Conservation (phyloP, 2,329 filamentous ascomycete species). For the Ophiosphaerella herpotricha region DNA sequence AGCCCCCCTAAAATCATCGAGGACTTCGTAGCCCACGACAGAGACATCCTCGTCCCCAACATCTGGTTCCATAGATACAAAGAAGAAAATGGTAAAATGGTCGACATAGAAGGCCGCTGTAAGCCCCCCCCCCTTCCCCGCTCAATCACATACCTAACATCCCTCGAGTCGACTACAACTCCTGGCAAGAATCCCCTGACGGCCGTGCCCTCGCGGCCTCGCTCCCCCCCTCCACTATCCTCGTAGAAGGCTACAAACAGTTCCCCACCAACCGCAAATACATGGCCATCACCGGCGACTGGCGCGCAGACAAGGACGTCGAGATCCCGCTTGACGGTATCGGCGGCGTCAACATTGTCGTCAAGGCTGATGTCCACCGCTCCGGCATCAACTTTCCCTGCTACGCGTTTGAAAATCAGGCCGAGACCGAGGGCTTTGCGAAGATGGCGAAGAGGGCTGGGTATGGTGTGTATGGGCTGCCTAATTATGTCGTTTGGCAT, state of each 20-base stretch:
- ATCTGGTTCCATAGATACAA: conserved; percentile 95
- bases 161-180: conserved; percentile 89
- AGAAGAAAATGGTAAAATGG: conserved; percentile 62
- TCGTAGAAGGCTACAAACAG: conserved; percentile 95
- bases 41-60: conserved; percentile 92
- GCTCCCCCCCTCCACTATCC: conserved; percentile 77
- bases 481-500: conserved; percentile 99
- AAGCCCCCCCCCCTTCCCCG: conserved; percentile 43
- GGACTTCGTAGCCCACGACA: conserved; percentile 92
- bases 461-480: conserved; percentile 87
- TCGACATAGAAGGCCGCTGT: conserved; percentile 94
- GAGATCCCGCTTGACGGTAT: conserved; percentile 94
- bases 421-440: conserved; percentile 97
- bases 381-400: conserved; percentile 97
- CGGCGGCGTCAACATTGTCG: conserved; percentile 94
- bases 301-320: conserved; percentile 87
- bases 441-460: conserved; percentile 98
- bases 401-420: conserved; percentile 98
- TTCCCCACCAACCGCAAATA: conserved; percentile 88
- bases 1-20: conserved; percentile 86
- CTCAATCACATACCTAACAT: conserved; percentile 12
- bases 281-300: conserved; percentile 90
- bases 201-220: conserved; percentile 73
- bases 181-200: conserved; percentile 93
- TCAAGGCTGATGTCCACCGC: conserved; percentile 96